Conservation (phyloP, 139 green algal species). For the Volvox africanus region DNA sequence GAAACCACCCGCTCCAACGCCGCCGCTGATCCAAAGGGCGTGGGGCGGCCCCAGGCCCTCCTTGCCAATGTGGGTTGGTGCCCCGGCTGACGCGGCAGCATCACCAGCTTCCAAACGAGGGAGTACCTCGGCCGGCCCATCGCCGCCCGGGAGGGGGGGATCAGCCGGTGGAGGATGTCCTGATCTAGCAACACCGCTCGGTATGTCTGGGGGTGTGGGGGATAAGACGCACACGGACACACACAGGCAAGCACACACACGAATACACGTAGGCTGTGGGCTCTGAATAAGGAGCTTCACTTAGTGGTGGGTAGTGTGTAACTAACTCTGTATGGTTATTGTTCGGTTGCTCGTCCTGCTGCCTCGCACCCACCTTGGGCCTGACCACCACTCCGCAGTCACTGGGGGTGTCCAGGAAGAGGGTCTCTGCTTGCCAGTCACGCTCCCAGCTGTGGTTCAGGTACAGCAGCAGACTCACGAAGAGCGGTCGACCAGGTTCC, state of each 20-base stretch:
- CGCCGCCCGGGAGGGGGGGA: conserved; percentile 42
- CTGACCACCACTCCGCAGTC: conserved; percentile 64
- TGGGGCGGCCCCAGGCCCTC: conserved; percentile 8
- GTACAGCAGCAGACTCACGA: conserved; percentile 90
- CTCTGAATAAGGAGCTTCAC: too few species aligned
- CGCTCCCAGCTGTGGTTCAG: conserved; percentile 80
- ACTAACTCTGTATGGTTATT: too few species aligned
- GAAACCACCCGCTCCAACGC: conserved; percentile 25
- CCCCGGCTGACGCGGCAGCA: conserved; percentile 34
- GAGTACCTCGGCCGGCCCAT: conserved; percentile 59
- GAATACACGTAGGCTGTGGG: too few species aligned
- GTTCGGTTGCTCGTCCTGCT: too few species aligned
- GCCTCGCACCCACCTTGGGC: conserved; percentile 19
- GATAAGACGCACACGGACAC: too few species aligned
- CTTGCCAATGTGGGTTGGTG: conserved; percentile 10
- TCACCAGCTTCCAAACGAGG: conserved; percentile 74
- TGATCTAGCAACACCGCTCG: conserved; percentile 54
- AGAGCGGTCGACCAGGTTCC: conserved; percentile 84
- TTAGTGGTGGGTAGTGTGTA: too few species aligned
- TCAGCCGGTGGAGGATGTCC: conserved; percentile 62
- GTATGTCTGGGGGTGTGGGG: neutral
- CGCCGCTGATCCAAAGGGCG: conserved; percentile 34
- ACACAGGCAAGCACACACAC: too few species aligned
- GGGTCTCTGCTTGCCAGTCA: conserved; percentile 85
- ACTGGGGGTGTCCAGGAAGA: conserved; percentile 83